Evolutionary conservation across 495 filamentous ascomycete species (phyloP).

Genomic region (Glonium stellatum): DNA sequence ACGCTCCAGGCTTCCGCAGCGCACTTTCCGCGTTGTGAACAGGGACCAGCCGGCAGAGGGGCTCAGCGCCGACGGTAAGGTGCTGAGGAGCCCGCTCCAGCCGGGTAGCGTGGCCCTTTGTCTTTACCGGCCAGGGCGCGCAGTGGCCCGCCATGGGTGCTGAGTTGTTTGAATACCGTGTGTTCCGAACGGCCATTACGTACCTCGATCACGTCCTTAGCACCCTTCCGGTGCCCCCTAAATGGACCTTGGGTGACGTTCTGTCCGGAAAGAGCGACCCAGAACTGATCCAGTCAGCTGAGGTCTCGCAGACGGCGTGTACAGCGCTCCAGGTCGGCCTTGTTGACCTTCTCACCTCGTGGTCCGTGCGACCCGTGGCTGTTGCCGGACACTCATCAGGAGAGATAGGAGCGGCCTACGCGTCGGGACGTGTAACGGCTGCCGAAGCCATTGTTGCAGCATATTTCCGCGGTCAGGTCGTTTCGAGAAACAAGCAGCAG

Average conservation of each 20-base stretch:
- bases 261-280: neutral
- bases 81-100: too few relatives aligned
- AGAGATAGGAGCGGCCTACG: conserved; percentile 20
- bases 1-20: neutral
- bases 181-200: conserved; percentile 32
- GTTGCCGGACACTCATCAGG: conserved; percentile 19
- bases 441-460: neutral
- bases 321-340: conserved; percentile 18
- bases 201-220: neutral
- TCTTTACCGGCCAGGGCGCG: conserved; percentile 63
- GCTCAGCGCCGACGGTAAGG: too few relatives aligned
- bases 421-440: conserved; percentile 3
- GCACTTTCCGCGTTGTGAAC: too few relatives aligned
- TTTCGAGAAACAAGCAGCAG: neutral
- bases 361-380: conserved; percentile 6
- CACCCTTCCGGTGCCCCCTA: neutral
- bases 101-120: too few relatives aligned
- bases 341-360: conserved; percentile 7
- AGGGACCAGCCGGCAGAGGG: too few relatives aligned
- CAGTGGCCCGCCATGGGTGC: conserved; percentile 59
- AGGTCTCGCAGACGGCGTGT: conserved; percentile 19
- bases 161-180: conserved; percentile 22
- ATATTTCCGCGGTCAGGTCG: conserved; percentile 2
- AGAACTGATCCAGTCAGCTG: too few relatives aligned
- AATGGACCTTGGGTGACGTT: neutral